These are phyloP conservation scores for Metschnikowia picachoensis DNA, from an alignment of 805 yeast species.

Conservation along the genomic window DNA sequence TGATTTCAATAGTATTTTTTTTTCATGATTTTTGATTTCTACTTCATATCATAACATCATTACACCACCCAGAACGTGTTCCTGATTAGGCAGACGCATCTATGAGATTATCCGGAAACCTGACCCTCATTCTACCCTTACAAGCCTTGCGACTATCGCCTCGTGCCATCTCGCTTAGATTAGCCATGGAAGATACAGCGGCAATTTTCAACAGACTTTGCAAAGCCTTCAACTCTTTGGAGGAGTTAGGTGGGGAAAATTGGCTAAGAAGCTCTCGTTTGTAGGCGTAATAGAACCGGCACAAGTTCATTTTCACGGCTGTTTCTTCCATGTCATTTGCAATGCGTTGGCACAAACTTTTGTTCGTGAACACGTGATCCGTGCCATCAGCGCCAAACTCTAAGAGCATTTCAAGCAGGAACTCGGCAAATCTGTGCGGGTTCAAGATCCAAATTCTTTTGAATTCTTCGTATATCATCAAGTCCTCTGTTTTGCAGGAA, in stretches of 20 bases:
- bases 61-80: too few relatives aligned
- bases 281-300: slow-evolving; percentile 6
- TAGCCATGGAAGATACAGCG: background rate
- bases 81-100: too few relatives aligned
- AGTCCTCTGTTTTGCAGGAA: slow-evolving; percentile 2
- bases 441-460: slow-evolving; percentile 12
- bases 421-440: slow-evolving; percentile 7
- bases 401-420: slow-evolving; percentile 8
- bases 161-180: too few relatives aligned
- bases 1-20: too few relatives aligned
- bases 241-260: background rate
- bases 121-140: too few relatives aligned
- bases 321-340: slow-evolving; percentile 9
- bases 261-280: slow-evolving; percentile 4
- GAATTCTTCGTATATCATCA: slow-evolving; percentile 7
- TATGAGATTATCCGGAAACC: too few relatives aligned
- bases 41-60: too few relatives aligned
- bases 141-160: too few relatives aligned
- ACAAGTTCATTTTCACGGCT: slow-evolving; percentile 14
- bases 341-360: slow-evolving; percentile 1
- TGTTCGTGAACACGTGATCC: slow-evolving; percentile 9
- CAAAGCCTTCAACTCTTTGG: background rate
- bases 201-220: slow-evolving; percentile 1
- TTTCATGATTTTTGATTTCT: too few relatives aligned
- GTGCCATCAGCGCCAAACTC: slow-evolving; percentile 2